Conservation (phyloP, 2,329 filamentous ascomycete genomes). For the Microdochium bolleyi region DNA sequence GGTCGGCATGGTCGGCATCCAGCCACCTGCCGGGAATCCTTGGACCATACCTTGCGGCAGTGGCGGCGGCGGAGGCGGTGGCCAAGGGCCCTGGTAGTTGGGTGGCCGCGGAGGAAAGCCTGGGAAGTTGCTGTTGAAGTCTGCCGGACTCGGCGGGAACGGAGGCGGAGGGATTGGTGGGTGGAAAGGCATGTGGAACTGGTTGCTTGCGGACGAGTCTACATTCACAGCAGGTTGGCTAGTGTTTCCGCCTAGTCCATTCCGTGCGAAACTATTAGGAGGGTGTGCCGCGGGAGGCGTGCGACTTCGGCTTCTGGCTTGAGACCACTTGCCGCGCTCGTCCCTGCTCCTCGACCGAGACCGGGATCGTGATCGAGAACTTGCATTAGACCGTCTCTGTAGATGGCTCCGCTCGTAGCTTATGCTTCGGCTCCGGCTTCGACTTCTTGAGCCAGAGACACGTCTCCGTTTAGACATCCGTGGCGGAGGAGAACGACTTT, state of each 20-base stretch:
- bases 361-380: slow-evolving; percentile 8
- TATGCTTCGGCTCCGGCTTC: slow-evolving; percentile 13
- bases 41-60: background rate
- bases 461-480: slow-evolving; percentile 31
- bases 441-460: slow-evolving; percentile 24
- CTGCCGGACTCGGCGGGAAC: slow-evolving; percentile 9
- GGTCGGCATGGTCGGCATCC: slow-evolving; percentile 12
- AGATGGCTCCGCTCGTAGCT: slow-evolving; percentile 9
- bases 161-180: slow-evolving; percentile 5
- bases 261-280: slow-evolving; percentile 5
- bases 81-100: slow-evolving; percentile 13
- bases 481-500: slow-evolving; percentile 24
- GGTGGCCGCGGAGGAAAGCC: slow-evolving; percentile 17
- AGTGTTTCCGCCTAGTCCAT: background rate
- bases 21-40: slow-evolving; percentile 12
- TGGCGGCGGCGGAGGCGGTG: slow-evolving; percentile 11
- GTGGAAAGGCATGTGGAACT: slow-evolving; percentile 7
- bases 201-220: slow-evolving; percentile 6
- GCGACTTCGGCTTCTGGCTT: slow-evolving; percentile 1
- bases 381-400: slow-evolving; percentile 17
- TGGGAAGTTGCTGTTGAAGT: slow-evolving; percentile 12
- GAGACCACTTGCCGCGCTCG: slow-evolving; percentile 2
- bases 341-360: slow-evolving; percentile 10
- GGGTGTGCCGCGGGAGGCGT: slow-evolving; percentile 1
- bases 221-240: slow-evolving; percentile 4